A percentile compares a stretch with the other conserved stretches of the same genome.
These are phyloP conservation scores for Aspergillus coremiiformis DNA, from an alignment of 495 filamentous ascomycete species.

Conservation along the genomic window DNA sequence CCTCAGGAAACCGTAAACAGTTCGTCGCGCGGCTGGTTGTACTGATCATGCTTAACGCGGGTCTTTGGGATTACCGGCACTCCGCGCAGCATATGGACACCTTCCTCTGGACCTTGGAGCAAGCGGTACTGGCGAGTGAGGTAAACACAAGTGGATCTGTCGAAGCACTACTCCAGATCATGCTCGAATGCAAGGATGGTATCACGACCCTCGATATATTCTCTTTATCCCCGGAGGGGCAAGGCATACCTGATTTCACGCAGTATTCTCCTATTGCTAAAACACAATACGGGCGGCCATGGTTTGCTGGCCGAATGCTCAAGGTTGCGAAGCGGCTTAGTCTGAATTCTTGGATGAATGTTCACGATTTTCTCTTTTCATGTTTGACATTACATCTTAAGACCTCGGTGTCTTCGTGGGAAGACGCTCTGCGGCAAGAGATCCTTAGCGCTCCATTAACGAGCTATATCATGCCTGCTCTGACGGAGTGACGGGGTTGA, in stretches of 20 bases:
- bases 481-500: slow-evolving; percentile 10
- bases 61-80: slow-evolving; percentile 36
- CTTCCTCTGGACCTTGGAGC: slow-evolving; percentile 28
- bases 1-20: slow-evolving; percentile 31
- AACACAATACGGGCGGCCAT: slow-evolving; percentile 29
- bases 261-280: slow-evolving; percentile 24
- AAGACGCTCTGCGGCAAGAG: slow-evolving; percentile 27
- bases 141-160: slow-evolving; percentile 31
- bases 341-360: slow-evolving; percentile 23
- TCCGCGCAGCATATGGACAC: slow-evolving; percentile 17
- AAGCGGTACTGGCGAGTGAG: slow-evolving; percentile 28
- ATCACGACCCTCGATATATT: background rate
- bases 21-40: slow-evolving; percentile 28
- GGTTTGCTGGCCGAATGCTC: slow-evolving; percentile 37
- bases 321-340: slow-evolving; percentile 36
- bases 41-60: slow-evolving; percentile 33
- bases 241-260: slow-evolving; percentile 21
- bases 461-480: slow-evolving; percentile 29
- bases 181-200: slow-evolving; percentile 33
- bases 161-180: slow-evolving; percentile 34
- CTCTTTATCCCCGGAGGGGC: background rate
- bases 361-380: slow-evolving; percentile 29
- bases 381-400: slow-evolving; percentile 28
- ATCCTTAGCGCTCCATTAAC: slow-evolving; percentile 32
- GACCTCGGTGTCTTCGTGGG: slow-evolving; percentile 22